A percentile compares a stretch with the other conserved stretches of the same genome.
Conservation (phyloP, 306 rosid species). For the Rosa multiflora region DNA sequence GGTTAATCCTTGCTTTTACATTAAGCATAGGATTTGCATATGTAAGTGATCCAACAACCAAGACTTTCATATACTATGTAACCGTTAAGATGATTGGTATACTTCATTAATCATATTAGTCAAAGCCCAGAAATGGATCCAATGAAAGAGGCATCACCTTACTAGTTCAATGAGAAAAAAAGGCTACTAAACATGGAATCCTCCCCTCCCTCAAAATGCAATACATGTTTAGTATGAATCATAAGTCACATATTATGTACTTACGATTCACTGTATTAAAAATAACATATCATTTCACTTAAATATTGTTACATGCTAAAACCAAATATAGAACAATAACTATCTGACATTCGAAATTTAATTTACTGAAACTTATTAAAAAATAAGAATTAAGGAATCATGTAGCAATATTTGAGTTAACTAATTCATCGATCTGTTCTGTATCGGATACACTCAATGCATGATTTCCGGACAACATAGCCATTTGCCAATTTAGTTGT, state of each 20-base stretch:
- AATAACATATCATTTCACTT: no score
- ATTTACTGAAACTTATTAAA: no score
- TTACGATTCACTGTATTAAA: no score
- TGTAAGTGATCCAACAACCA: constrained; percentile 5
- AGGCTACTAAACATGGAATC: background rate
- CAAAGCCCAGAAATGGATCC: background rate
- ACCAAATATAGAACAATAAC: no score
- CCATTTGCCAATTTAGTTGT: background rate
- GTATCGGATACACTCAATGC: background rate
- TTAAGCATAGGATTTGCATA: background rate
- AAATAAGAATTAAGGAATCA: no score
- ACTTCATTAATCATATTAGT: background rate
- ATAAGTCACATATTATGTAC: no score
- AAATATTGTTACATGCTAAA: no score
- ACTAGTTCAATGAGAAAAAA: background rate
- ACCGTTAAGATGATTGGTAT: background rate
- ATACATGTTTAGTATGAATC: no score
- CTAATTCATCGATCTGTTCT: background rate
- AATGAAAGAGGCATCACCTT: background rate
- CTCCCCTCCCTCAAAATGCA: no score
- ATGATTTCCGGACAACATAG: background rate
- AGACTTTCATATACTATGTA: background rate
- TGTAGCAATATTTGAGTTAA: background rate
- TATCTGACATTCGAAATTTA: no score
- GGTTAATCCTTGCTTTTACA: background rate